phyloP scores from a whole-genome alignment of 768 basidiomycete species.

The Gloeopeniophorella convolvens region DNA sequence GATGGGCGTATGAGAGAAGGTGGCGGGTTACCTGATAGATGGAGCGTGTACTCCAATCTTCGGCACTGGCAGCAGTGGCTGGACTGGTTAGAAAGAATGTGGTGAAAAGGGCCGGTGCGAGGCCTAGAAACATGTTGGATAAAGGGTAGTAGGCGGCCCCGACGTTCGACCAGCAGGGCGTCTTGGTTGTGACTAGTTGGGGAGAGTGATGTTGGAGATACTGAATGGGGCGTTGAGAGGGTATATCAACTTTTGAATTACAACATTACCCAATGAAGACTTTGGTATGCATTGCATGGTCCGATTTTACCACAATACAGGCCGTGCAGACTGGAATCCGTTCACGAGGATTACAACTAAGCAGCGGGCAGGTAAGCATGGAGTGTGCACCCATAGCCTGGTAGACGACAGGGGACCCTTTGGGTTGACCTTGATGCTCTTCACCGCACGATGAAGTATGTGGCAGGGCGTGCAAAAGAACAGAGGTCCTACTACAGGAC shows the following conservation, averaged over 20 bases:
- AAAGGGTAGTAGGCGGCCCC: neutral
- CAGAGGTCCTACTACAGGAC: too few species aligned
- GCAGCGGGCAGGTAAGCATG: too few species aligned
- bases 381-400: too few species aligned
- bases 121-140: neutral
- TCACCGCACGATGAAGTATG: too few species aligned
- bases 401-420: too few species aligned
- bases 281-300: conserved; percentile 6
- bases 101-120: neutral
- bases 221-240: neutral
- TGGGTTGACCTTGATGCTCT: too few species aligned
- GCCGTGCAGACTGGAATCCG: neutral
- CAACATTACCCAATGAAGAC: neutral
- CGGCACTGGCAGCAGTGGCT: conserved; percentile 34
- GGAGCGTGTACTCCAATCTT: conserved; percentile 45
- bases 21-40: conserved; percentile 43
- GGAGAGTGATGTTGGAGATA: too few species aligned
- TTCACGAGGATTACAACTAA: too few species aligned
- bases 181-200: neutral
- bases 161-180: neutral
- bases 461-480: too few species aligned
- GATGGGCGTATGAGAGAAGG: neutral
- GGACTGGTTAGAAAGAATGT: conserved; percentile 11
- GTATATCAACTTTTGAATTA: neutral
- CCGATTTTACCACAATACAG: neutral